phyloP scores from a whole-genome alignment of 2,329 filamentous ascomycete genomes.

The Colletotrichum incanum region DNA sequence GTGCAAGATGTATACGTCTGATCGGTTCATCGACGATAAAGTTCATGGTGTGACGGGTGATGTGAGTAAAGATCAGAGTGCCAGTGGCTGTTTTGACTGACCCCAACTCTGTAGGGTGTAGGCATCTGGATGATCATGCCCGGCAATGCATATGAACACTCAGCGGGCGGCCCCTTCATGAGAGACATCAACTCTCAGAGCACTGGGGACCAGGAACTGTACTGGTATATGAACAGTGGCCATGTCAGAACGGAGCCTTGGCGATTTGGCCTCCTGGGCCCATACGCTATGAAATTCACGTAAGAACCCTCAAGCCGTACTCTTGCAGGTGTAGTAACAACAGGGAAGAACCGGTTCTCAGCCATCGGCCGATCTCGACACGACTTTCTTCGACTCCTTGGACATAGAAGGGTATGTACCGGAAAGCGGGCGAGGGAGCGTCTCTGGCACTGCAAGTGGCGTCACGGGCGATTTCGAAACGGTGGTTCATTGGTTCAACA shows the following conservation, averaged over 20 bases:
- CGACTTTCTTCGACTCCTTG: conserved; percentile 69
- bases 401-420: conserved; percentile 68
- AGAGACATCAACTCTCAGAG: conserved; percentile 71
- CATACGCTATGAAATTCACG: conserved; percentile 71
- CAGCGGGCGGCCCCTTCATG: conserved; percentile 72
- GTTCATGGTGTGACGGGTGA: conserved; percentile 62
- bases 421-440: conserved; percentile 64
- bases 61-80: conserved; percentile 46
- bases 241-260: conserved; percentile 70
- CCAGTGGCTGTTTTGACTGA: conserved; percentile 43
- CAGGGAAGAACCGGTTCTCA: conserved; percentile 61
- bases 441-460: conserved; percentile 69
- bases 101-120: conserved; percentile 46
- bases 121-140: conserved; percentile 67
- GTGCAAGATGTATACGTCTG: conserved; percentile 63
- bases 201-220: conserved; percentile 66
- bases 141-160: conserved; percentile 66
- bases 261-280: conserved; percentile 72
- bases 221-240: conserved; percentile 74
- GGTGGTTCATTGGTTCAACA: conserved; percentile 73
- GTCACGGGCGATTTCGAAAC: conserved; percentile 62
- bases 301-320: conserved; percentile 35
- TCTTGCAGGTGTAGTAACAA: not conserved
- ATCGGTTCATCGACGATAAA: conserved; percentile 73
- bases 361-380: conserved; percentile 60